Evolutionary conservation across 257 asterid species (phyloP).

Genomic region (Coffea canephora): DNA sequence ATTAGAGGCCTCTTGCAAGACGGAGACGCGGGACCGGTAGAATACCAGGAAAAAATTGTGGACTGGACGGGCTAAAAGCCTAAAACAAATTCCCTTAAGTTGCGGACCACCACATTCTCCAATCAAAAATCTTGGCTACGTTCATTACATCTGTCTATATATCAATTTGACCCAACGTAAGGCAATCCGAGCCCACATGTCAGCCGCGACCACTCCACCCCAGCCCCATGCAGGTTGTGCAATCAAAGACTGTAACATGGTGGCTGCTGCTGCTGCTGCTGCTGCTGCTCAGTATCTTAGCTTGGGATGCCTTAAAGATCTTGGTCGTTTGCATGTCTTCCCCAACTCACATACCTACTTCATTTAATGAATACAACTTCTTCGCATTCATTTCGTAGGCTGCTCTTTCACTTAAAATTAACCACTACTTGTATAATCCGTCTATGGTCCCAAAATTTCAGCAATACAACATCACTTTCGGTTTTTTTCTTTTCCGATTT

Average conservation of each 20-base stretch:
- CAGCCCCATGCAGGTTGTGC: background rate
- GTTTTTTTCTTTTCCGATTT: background rate
- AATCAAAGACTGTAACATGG: background rate
- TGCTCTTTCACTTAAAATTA: background rate
- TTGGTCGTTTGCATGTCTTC: background rate
- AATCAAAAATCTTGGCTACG: background rate
- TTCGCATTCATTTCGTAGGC: background rate
- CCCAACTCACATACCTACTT: background rate
- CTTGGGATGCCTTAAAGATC: background rate
- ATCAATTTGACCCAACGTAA: background rate
- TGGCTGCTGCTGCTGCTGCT: background rate
- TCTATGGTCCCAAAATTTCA: background rate
- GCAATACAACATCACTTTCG: background rate
- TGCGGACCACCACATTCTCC: conserved; percentile 6
- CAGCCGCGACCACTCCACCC: background rate
- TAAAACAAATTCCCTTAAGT: background rate
- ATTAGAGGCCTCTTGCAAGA: no score
- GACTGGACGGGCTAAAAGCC: background rate
- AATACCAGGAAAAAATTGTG: background rate
- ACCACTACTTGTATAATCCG: background rate
- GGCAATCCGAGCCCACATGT: conserved; percentile 6
- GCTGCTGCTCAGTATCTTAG: background rate
- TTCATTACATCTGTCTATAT: background rate
- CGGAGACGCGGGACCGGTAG: no score
- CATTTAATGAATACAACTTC: background rate